These are phyloP conservation scores for Aureobasidium sp. DNA, from an alignment of 2,329 filamentous ascomycete genomes.

Conservation along the genomic window DNA sequence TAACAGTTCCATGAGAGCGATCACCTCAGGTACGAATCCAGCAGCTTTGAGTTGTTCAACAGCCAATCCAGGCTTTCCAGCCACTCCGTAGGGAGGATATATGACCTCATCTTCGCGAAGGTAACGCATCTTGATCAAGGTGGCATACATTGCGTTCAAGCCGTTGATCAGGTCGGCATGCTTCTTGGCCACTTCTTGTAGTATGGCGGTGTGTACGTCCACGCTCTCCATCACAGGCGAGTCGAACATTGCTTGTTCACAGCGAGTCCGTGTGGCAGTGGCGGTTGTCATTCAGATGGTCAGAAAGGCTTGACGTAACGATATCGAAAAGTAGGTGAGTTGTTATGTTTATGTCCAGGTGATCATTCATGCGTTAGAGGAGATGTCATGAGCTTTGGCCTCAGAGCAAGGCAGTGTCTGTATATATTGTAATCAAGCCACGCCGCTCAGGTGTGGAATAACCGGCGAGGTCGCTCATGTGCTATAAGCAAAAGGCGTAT, in stretches of 20 bases:
- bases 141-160: background rate
- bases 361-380: background rate
- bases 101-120: slow-evolving; percentile 6
- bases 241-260: background rate
- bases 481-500: background rate
- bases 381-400: background rate
- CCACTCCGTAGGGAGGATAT: slow-evolving; percentile 3
- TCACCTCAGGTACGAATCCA: slow-evolving; percentile 2
- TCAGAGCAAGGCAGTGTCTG: background rate
- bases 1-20: slow-evolving; percentile 7
- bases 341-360: background rate
- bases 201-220: background rate
- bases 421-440: background rate
- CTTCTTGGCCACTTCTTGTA: background rate
- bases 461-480: too few species aligned
- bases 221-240: background rate
- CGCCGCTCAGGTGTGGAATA: background rate
- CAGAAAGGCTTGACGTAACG: background rate
- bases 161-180: slow-evolving; percentile 9
- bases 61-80: slow-evolving; percentile 3
- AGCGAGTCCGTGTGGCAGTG: background rate
- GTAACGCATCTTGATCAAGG: slow-evolving; percentile 8
- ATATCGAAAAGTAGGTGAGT: background rate
- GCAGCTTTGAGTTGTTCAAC: background rate
- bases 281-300: background rate